These are phyloP conservation scores for Podospora australis DNA, from an alignment of 495 filamentous ascomycete genomes.

Conservation along the genomic window DNA sequence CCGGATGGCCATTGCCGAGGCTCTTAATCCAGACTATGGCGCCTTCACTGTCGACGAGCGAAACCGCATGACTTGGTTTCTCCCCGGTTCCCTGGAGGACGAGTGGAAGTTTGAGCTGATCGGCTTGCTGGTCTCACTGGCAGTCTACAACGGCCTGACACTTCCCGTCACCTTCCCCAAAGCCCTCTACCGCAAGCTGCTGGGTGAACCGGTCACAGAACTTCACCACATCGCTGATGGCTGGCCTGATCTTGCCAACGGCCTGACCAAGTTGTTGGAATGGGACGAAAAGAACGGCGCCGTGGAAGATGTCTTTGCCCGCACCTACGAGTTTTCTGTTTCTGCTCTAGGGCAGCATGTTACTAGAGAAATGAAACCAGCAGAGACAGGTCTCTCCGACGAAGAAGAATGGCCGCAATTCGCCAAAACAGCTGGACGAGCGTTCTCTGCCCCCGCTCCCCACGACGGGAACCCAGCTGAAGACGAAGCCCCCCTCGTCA, in stretches of 20 bases:
- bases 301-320: conserved; percentile 71
- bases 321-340: conserved; percentile 79
- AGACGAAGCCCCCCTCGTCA: conserved; percentile 57
- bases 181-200: conserved; percentile 74
- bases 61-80: conserved; percentile 80
- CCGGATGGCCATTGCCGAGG: conserved; percentile 68
- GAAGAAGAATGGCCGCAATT: conserved; percentile 38
- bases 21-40: conserved; percentile 66
- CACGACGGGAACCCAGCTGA: conserved; percentile 24
- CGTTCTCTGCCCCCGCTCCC: conserved; percentile 19
- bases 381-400: neutral
- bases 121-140: conserved; percentile 78
- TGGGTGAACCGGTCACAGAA: conserved; percentile 57
- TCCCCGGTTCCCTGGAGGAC: conserved; percentile 69
- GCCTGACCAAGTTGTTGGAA: conserved; percentile 60
- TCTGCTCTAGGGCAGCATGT: conserved; percentile 56
- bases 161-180: conserved; percentile 82
- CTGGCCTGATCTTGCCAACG: conserved; percentile 73
- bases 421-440: conserved; percentile 9
- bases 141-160: conserved; percentile 91
- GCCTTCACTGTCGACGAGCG: conserved; percentile 67
- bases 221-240: conserved; percentile 75
- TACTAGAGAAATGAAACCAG: conserved; percentile 41
- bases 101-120: conserved; percentile 87
- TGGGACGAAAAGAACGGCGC: conserved; percentile 70